Evolutionary conservation across 257 asterid species (phyloP).

Genomic region (Cordia subcordata): DNA sequence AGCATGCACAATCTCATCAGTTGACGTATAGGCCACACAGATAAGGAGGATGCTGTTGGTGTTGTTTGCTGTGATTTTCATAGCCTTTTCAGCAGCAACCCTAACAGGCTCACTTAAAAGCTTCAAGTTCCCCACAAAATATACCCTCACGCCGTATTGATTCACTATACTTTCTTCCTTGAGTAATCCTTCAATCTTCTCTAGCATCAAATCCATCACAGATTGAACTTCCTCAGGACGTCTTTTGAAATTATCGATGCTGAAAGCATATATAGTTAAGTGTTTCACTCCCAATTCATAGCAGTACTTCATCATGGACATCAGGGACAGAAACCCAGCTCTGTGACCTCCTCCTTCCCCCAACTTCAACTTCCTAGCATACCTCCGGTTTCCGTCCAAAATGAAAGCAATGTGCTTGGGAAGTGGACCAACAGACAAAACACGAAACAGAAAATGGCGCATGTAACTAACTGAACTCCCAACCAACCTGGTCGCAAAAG

Average conservation of each 20-base stretch:
- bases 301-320: slow-evolving; percentile 66
- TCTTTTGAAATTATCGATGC: slow-evolving; percentile 81
- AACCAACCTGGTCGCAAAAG: slow-evolving; percentile 26
- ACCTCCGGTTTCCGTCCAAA: slow-evolving; percentile 76
- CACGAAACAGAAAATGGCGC: slow-evolving; percentile 39
- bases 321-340: slow-evolving; percentile 59
- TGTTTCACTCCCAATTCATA: slow-evolving; percentile 57
- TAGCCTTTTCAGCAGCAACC: slow-evolving; percentile 57
- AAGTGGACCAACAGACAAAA: slow-evolving; percentile 57
- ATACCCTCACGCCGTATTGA: slow-evolving; percentile 59
- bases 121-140: slow-evolving; percentile 57
- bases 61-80: slow-evolving; percentile 55
- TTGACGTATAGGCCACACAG: slow-evolving; percentile 72
- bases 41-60: slow-evolving; percentile 31
- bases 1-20: slow-evolving; percentile 62
- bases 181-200: slow-evolving; percentile 67
- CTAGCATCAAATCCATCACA: slow-evolving; percentile 74
- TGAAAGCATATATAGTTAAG: slow-evolving; percentile 60
- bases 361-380: slow-evolving; percentile 45
- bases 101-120: slow-evolving; percentile 47
- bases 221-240: slow-evolving; percentile 52
- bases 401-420: slow-evolving; percentile 72
- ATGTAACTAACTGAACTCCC: slow-evolving; percentile 34
- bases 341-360: slow-evolving; percentile 58
- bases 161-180: slow-evolving; percentile 45